Conservation (phyloP, 2,329 filamentous ascomycete species). For the Triangularia verruculosa region DNA sequence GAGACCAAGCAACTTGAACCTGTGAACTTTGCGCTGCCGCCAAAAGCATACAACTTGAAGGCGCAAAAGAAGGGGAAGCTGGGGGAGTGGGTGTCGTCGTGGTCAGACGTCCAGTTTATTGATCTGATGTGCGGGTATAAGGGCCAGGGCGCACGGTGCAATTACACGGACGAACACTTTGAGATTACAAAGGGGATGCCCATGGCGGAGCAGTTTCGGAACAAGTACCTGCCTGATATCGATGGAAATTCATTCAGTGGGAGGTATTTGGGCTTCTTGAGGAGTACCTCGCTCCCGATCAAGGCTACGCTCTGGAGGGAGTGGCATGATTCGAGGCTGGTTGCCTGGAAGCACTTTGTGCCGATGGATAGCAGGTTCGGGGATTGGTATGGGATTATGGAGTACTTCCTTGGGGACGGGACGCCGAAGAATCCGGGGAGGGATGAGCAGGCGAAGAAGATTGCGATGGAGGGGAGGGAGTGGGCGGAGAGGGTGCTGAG, state of each 20-base stretch:
- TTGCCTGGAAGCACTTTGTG: conserved; percentile 78
- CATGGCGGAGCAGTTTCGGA: conserved; percentile 53
- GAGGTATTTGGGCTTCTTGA: conserved; percentile 66
- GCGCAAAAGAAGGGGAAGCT: conserved; percentile 45
- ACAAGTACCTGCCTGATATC: conserved; percentile 72
- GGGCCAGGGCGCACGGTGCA: conserved; percentile 39
- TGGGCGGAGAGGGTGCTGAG: conserved; percentile 69
- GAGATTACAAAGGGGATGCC: conserved; percentile 38
- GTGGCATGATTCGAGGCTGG: conserved; percentile 73
- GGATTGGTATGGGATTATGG: conserved; percentile 70
- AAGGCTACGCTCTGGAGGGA: conserved; percentile 77
- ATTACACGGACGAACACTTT: conserved; percentile 49
- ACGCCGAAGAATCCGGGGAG: conserved; percentile 35
- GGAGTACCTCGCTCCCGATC: conserved; percentile 67
- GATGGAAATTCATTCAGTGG: conserved; percentile 73
- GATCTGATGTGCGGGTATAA: conserved; percentile 51
- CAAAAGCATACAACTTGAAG: conserved; percentile 45
- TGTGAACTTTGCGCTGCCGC: conserved; percentile 54
- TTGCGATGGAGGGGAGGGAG: conserved; percentile 61
- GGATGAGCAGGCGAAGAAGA: conserved; percentile 59
- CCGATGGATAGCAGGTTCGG: conserved; percentile 73
- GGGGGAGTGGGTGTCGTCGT: conserved; percentile 47
- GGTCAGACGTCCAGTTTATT: conserved; percentile 52
- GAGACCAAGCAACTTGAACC: conserved; percentile 43
- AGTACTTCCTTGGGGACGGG: conserved; percentile 67